These are phyloP conservation scores for Trapa bicornis DNA, from an alignment of 345 rosid genomes.

Conservation along the genomic window DNA sequence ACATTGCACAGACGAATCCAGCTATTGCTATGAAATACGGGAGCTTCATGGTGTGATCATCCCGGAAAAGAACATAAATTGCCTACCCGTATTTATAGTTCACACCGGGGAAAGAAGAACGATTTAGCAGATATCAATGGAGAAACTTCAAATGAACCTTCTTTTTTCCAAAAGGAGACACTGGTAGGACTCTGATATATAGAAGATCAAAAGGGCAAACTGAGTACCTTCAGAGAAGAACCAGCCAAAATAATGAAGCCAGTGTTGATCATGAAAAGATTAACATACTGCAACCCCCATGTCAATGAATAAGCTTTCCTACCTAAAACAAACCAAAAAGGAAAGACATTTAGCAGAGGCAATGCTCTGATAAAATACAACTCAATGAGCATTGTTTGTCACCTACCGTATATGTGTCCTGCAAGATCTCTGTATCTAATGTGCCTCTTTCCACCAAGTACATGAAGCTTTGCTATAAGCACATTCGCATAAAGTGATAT, in stretches of 20 bases:
- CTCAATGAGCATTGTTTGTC: not conserved
- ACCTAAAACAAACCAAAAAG: slow-evolving; percentile 26
- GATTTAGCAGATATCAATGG: not conserved
- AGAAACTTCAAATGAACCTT: not conserved
- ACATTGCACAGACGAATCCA: slow-evolving; percentile 43
- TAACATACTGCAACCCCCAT: slow-evolving; percentile 64
- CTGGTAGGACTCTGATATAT: not conserved
- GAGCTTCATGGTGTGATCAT: slow-evolving; percentile 39
- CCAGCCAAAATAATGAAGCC: slow-evolving; percentile 73
- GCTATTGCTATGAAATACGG: slow-evolving; percentile 42
- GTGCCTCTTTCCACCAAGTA: slow-evolving; percentile 77
- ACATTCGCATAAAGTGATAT: slow-evolving; percentile 65
- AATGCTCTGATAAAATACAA: not conserved
- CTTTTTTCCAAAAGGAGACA: too few relatives aligned
- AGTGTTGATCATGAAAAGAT: slow-evolving; percentile 76
- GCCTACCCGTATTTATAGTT: slow-evolving; percentile 31
- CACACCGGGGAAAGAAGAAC: not conserved
- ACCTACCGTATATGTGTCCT: slow-evolving; percentile 57
- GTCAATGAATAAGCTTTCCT: slow-evolving; percentile 47
- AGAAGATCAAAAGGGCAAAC: not conserved
- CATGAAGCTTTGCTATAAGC: slow-evolving; percentile 80
- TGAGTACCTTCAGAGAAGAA: slow-evolving; percentile 59
- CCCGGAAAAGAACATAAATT: slow-evolving; percentile 33
- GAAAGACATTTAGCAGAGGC: not conserved
- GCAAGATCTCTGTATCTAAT: slow-evolving; percentile 92